These are phyloP conservation scores for Fraxinus ornus DNA, from an alignment of 305 asterid genomes.

Conservation along the genomic window DNA sequence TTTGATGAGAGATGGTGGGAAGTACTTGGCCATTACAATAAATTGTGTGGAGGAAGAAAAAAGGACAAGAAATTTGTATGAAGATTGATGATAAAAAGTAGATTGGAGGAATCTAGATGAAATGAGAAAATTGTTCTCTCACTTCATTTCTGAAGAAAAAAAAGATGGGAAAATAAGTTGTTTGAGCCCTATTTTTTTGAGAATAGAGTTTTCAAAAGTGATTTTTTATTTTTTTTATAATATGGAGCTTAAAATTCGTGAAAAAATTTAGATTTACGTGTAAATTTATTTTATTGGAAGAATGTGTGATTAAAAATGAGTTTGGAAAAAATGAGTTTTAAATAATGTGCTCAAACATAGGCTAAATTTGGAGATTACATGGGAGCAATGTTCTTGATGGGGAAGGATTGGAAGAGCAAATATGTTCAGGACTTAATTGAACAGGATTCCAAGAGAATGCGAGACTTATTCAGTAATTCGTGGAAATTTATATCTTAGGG, in stretches of 20 bases:
- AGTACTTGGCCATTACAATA: neutral
- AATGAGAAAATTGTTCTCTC: neutral
- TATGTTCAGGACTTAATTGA: neutral
- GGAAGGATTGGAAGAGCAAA: neutral
- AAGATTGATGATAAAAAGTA: neutral
- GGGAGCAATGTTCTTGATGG: neutral
- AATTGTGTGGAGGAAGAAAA: neutral
- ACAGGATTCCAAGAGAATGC: neutral
- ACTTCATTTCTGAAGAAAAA: slow-evolving; percentile 2
- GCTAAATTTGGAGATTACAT: neutral
- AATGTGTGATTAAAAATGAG: neutral
- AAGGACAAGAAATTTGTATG: neutral
- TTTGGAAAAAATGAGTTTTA: no score
- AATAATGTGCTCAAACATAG: neutral
- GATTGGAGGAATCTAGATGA: neutral
- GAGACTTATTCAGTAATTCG: neutral
- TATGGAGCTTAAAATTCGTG: neutral
- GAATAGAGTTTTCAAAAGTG: no score
- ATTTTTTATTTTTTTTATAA: no score
- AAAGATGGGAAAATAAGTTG: neutral
- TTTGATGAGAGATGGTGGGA: neutral
- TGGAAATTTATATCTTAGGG: neutral
- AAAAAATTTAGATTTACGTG: neutral
- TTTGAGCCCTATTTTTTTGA: neutral
- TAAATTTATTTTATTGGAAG: neutral